These are phyloP conservation scores for Colletotrichum chlorophyti DNA, from an alignment of 2,329 filamentous ascomycete genomes.

Conservation along the genomic window DNA sequence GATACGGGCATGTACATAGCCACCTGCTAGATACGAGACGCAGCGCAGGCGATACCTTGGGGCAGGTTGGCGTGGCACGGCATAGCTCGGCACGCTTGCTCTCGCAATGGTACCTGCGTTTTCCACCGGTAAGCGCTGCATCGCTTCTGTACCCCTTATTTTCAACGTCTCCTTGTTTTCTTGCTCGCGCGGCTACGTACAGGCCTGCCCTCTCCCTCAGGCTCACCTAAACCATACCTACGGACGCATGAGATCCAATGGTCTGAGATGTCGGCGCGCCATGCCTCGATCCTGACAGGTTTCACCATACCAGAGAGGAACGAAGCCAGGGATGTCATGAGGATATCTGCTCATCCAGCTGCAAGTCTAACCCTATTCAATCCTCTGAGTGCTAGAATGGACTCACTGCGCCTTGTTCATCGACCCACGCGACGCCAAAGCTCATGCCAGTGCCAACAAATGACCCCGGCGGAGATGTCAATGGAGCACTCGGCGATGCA, in stretches of 20 bases:
- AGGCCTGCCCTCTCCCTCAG: not conserved
- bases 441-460: conserved; percentile 11
- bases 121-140: conserved; percentile 4
- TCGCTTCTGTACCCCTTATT: conserved; percentile 21
- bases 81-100: not conserved
- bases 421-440: conserved; percentile 5
- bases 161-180: no score
- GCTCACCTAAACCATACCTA: conserved; percentile 4
- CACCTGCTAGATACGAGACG: not conserved
- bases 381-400: conserved; percentile 14
- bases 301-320: no score
- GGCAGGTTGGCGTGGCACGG: not conserved
- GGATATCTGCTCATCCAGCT: conserved; percentile 8
- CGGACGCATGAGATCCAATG: not conserved
- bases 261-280: no score
- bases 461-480: not conserved
- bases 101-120: conserved; percentile 20
- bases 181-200: conserved; percentile 13
- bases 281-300: no score
- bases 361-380: conserved; percentile 1
- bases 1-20: conserved; percentile 2
- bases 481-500: not conserved
- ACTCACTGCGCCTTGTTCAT: conserved; percentile 15
- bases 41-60: conserved; percentile 3
- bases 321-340: not conserved